These are phyloP conservation scores for Coemansia sp. DNA, from an alignment of 192 early-diverging fungal species.

Conservation along the genomic window DNA sequence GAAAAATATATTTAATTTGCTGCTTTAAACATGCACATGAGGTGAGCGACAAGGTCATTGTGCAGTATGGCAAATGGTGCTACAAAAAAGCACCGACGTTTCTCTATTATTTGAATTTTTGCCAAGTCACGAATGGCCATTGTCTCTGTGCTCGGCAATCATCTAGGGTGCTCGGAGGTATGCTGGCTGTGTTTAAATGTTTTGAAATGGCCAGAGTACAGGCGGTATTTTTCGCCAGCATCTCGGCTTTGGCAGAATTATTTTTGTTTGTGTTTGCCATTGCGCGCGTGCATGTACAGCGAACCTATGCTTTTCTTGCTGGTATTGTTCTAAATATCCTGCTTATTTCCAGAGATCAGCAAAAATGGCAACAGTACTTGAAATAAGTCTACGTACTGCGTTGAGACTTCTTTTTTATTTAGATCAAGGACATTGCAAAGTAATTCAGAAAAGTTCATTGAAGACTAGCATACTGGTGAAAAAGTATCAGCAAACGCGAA, in stretches of 20 bases:
- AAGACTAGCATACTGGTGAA: not conserved
- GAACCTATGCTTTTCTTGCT: not conserved
- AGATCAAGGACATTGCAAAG: not conserved
- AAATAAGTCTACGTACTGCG: not conserved
- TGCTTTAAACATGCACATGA: not conserved
- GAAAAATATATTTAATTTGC: not conserved
- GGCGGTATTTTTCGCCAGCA: not conserved
- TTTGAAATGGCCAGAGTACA: not conserved
- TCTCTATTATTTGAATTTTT: not conserved
- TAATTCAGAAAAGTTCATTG: not conserved
- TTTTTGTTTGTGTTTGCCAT: not conserved
- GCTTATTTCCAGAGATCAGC: not conserved
- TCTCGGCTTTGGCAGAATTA: not conserved
- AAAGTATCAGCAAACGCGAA: not conserved
- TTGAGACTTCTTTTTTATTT: not conserved
- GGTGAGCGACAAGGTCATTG: not conserved
- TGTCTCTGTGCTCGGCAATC: not conserved
- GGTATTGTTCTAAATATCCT: constrained; percentile 6
- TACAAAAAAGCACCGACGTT: not conserved
- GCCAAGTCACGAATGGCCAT: not conserved
- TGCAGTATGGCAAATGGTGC: not conserved
- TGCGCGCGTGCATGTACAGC: not conserved
- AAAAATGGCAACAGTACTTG: not conserved
- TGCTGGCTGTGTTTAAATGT: not conserved
- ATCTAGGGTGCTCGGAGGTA: not conserved